These are phyloP conservation scores for Cenococcum geophilum DNA, from an alignment of 495 filamentous ascomycete genomes.

Conservation along the genomic window DNA sequence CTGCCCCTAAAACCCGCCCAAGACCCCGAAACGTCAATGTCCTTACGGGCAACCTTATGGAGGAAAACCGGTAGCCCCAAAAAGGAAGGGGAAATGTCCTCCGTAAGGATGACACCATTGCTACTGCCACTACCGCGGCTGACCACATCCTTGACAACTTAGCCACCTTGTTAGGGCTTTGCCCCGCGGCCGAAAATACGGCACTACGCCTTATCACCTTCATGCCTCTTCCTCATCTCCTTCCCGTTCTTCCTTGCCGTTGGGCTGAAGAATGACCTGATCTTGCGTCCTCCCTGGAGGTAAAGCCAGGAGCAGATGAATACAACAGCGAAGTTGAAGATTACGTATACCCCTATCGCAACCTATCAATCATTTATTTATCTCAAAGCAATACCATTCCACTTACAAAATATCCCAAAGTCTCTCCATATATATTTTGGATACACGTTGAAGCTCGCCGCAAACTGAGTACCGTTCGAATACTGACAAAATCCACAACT, in stretches of 20 bases:
- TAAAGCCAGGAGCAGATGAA: slow-evolving; percentile 32
- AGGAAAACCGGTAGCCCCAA: too few relatives aligned
- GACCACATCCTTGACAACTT: not conserved
- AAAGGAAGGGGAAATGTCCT: too few relatives aligned
- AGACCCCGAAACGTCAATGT: too few relatives aligned
- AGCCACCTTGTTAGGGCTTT: not conserved
- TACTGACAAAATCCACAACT: slow-evolving; percentile 40
- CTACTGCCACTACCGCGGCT: not conserved
- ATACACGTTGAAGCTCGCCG: slow-evolving; percentile 36
- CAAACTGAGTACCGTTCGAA: slow-evolving; percentile 35
- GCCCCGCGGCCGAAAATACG: not conserved
- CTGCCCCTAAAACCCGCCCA: too few relatives aligned
- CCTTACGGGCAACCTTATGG: too few relatives aligned
- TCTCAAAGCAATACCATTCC: not conserved
- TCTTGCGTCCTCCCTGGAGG: slow-evolving; percentile 15
- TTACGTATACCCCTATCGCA: slow-evolving; percentile 21
- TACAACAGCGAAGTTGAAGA: slow-evolving; percentile 32
- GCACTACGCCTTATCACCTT: slow-evolving; percentile 15
- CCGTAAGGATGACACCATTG: too few relatives aligned
- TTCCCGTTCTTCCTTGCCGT: slow-evolving; percentile 17
- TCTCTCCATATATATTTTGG: slow-evolving; percentile 34
- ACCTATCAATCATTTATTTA: not conserved
- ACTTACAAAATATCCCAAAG: slow-evolving; percentile 36
- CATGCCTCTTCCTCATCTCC: slow-evolving; percentile 17
- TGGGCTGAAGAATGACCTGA: slow-evolving; percentile 20